Base-by-base conservation (phyloP, 2,329 filamentous ascomycete genomes). In the Fusarium sp. region DNA sequence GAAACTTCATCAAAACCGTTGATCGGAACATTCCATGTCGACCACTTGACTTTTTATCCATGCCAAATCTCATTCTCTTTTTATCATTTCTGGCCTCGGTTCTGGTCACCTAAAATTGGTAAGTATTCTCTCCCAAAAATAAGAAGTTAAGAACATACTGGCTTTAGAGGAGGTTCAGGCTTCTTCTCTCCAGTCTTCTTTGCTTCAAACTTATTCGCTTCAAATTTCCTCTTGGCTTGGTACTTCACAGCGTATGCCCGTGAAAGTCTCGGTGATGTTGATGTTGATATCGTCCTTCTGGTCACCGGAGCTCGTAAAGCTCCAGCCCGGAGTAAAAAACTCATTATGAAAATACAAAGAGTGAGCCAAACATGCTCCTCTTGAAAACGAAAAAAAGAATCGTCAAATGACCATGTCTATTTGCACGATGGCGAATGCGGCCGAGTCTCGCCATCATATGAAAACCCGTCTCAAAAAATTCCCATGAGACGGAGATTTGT, bases 1-100 rank as follows among this genome's bases (percentile, higher is more conserved):
- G 76, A 58, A 87, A 82, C 11, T 80, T 81, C 33, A 73, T 60
- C 58, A 83, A 71, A 9, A 82, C 80, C 4, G 80, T 78, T 35
- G 79, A 79, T 20, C 80, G 73, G 45, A 83, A 81, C 17, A 79
- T 60, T 12, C 71, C 77, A 77, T 82, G 79, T 11, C 73, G 68
- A 42, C 80, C 79, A 7, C 44, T 52, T 41, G 76, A 74, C 41
- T 73, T 74, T 47, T 76, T 75, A 20, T 47, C 60, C 57, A 62
- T 27, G 42, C 77, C 75, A 12, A 79, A 69, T 9, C 79, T 75
- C 20, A 82, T 49, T 31, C 80, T 78, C 25, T 76, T 77, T n/a
- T 79, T 80, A 54, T 82, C 80, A 69, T 81, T 79, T 11, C 79
- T 80, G 27, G 14, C 47, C 25, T 50, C 47, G 8, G 31, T 25